Base-by-base conservation (phyloP, 2,329 filamentous ascomycete species). In the Aspergillus calidoustus region DNA sequence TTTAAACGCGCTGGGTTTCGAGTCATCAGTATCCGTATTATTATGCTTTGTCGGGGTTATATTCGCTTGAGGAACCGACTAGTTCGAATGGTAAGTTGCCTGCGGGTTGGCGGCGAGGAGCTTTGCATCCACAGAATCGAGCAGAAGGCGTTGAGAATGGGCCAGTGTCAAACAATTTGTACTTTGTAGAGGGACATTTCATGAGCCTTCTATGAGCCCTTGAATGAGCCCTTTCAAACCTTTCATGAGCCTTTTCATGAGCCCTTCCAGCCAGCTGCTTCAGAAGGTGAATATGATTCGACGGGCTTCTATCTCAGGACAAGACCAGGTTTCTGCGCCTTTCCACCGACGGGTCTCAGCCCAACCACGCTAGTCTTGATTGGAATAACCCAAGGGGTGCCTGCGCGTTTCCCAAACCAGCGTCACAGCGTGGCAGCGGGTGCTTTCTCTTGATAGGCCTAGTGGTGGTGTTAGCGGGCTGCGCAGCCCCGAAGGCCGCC, bases 401-500 rank as follows among this genome's bases (percentile, higher is more conserved):
- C 57, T 52, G 52, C 50, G 34, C 61, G 48, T 55, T 61, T 55
- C 58, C 31, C 25, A 49, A 63, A 61, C 19, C 8, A 28, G 59
- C 50, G 54, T 60, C 59, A 59, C 49, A 59, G 57, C 49, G 51
- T 60, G 61, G 61, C 49, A 59, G 57, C 49, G 57, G 61, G 56
- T 59, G 59, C 60, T 58, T 57, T 48, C 53, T 48, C 25, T 54
- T 54, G 28, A 54, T 57, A 61, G 61, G 65, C 22, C 46, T 66
- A 61, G 60, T 49, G n/a, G 44, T 41, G 43, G 48, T 30, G 23
- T 55, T 61, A 43, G 47, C 41, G 34, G 28, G 28, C 34, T 59
- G 56, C 51, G 57, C 57, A 59, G 54, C 54, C 63, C 58, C 60
- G 57, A 59, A 54, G 48, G 41, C 57, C 63, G 60, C 54, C 60